Evolutionary conservation across 208 protist genomes (phyloP).

Genomic region (Acanthamoeba triangularis): DNA sequence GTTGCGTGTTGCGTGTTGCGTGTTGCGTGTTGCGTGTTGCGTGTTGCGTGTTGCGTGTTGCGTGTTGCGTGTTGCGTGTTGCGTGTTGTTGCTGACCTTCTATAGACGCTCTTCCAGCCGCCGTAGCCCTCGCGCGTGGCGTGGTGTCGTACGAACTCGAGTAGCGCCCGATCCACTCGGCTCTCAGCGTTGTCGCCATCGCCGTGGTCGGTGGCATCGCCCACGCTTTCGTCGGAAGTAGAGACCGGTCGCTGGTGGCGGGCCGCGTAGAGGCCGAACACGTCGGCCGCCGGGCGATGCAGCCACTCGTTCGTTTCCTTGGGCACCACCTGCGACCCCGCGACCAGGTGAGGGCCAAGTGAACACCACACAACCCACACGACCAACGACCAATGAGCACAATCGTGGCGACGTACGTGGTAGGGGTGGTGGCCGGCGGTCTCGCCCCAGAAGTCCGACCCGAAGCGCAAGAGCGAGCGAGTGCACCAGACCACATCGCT

Average conservation of each 20-base stretch:
- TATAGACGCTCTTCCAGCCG: neutral
- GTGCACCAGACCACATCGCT: neutral
- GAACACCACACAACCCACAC: too few species aligned
- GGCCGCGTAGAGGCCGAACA: neutral
- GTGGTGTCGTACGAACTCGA: neutral
- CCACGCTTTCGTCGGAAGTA: neutral
- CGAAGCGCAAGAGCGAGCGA: neutral
- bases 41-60: too few species aligned
- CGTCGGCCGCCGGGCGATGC: neutral
- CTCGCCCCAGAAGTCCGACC: slow-evolving; percentile 27
- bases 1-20: neutral
- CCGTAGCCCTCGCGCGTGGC: neutral
- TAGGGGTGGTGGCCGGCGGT: neutral
- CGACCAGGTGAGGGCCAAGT: neutral
- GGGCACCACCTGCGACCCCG: neutral
- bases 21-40: too few species aligned
- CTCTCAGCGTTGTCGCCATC: neutral
- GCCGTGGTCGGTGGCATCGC: neutral
- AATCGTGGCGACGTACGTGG: too few species aligned
- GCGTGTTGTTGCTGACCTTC: too few species aligned
- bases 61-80: too few species aligned
- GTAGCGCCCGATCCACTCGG: neutral
- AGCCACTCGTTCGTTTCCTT: neutral
- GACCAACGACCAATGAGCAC: too few species aligned
- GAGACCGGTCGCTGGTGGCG: neutral